phyloP scores from a whole-genome alignment of 371 early-diverging fungal species.

The Circinella minor region DNA sequence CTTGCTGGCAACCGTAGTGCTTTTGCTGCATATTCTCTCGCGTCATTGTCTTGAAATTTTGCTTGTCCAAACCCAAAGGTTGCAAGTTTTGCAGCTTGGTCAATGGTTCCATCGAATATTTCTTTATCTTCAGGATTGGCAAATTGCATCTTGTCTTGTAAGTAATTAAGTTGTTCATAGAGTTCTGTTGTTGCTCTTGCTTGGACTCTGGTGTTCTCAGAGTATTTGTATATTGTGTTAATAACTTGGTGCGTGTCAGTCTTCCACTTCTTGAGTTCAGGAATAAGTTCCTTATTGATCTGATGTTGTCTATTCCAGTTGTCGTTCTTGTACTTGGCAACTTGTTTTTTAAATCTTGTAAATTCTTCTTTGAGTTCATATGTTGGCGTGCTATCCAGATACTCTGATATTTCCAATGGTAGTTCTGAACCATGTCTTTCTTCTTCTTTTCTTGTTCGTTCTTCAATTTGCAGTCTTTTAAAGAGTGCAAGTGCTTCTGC shows the following conservation, averaged over 20 bases:
- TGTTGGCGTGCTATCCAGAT: too few species aligned
- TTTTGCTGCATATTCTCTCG: too few species aligned
- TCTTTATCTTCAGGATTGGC: neutral
- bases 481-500: neutral
- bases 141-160: neutral
- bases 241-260: neutral
- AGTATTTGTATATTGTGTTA: constrained; percentile 1
- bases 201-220: neutral
- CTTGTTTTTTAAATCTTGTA: neutral
- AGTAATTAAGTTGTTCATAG: constrained; percentile 1
- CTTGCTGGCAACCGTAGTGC: too few species aligned
- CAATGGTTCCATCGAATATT: constrained; percentile 14
- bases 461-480: neutral
- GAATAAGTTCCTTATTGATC: neutral
- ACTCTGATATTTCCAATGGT: too few species aligned
- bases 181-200: constrained; percentile 18
- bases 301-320: neutral
- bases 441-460: neutral
- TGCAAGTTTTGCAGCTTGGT: neutral
- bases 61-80: constrained; percentile 4
- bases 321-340: neutral
- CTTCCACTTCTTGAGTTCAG: neutral
- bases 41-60: neutral
- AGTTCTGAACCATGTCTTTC: too few species aligned
- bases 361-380: too few species aligned